Conservation (phyloP, 208 protist species). For the Crithidia thermophila region DNA sequence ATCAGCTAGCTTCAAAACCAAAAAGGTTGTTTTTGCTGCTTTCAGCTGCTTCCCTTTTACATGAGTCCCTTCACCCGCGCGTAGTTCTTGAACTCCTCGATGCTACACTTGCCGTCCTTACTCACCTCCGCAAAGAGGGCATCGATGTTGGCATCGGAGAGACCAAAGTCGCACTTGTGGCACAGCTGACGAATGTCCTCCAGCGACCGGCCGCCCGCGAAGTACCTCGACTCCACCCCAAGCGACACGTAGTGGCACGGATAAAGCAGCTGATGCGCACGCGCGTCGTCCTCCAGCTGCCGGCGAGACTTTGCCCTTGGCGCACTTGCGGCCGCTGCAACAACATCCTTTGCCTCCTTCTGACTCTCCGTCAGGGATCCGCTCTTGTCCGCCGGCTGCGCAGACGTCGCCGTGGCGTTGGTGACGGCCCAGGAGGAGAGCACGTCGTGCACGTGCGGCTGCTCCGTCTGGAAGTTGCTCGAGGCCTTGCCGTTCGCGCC, state of each 20-base stretch:
- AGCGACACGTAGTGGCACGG: conserved; percentile 82
- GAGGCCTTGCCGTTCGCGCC: conserved; percentile 32
- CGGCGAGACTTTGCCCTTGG: conserved; percentile 20
- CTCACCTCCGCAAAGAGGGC: conserved; percentile 62
- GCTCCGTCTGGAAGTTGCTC: conserved; percentile 38
- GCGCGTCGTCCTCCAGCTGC: conserved; percentile 64
- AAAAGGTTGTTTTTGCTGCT: neutral
- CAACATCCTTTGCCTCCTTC: neutral
- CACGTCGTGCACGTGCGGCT: conserved; percentile 52
- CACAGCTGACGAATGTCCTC: conserved; percentile 66
- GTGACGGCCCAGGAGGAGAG: conserved; percentile 58
- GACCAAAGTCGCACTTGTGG: conserved; percentile 68
- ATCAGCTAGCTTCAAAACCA: conserved; percentile 18
- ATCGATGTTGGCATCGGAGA: conserved; percentile 72
- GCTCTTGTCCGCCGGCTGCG: neutral
- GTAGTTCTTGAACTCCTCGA: conserved; percentile 90
- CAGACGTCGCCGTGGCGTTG: neutral
- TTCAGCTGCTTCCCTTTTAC: conserved; percentile 26
- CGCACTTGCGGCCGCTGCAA: neutral
- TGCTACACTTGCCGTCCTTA: conserved; percentile 59
- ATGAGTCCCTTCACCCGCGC: conserved; percentile 72
- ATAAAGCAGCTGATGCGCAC: conserved; percentile 75
- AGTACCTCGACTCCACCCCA: conserved; percentile 84
- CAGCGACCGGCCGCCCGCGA: conserved; percentile 69
- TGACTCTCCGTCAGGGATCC: no score